phyloP scores from a whole-genome alignment of 2,329 filamentous ascomycete species.

The Coniella lustricola region DNA sequence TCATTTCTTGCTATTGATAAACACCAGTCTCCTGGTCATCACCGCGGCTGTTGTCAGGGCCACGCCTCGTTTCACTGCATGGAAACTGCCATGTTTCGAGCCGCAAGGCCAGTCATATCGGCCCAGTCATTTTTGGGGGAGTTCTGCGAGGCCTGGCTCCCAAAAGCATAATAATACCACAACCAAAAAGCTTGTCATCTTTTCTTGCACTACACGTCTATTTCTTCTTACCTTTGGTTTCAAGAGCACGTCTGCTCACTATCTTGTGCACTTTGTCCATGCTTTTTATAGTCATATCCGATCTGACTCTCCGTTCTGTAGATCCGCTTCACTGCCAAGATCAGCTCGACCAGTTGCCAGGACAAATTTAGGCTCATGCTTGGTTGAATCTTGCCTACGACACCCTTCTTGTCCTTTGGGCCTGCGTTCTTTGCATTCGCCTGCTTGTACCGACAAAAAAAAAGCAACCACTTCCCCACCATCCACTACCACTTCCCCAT shows the following conservation, averaged over 20 bases:
- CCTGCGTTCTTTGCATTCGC: background rate
- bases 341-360: slow-evolving; percentile 4
- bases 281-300: background rate
- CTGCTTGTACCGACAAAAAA: background rate
- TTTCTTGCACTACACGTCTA: no score
- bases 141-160: no score
- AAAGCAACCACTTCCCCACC: background rate
- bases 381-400: background rate
- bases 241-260: no score
- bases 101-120: background rate
- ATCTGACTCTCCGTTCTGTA: background rate
- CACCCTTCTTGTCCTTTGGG: background rate
- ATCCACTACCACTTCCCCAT: slow-evolving; percentile 16
- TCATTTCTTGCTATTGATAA: background rate
- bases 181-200: background rate
- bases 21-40: no score
- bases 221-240: no score
- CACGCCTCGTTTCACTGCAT: background rate
- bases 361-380: slow-evolving; percentile 1
- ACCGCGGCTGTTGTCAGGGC: no score
- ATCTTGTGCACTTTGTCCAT: no score
- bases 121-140: background rate
- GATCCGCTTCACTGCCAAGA: slow-evolving; percentile 20
- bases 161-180: background rate
- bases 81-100: background rate